A percentile compares a stretch with the other conserved stretches of the same genome.
These are phyloP conservation scores for Astragalus glycyphyllos DNA, from an alignment of 306 rosid species.

Conservation along the genomic window DNA sequence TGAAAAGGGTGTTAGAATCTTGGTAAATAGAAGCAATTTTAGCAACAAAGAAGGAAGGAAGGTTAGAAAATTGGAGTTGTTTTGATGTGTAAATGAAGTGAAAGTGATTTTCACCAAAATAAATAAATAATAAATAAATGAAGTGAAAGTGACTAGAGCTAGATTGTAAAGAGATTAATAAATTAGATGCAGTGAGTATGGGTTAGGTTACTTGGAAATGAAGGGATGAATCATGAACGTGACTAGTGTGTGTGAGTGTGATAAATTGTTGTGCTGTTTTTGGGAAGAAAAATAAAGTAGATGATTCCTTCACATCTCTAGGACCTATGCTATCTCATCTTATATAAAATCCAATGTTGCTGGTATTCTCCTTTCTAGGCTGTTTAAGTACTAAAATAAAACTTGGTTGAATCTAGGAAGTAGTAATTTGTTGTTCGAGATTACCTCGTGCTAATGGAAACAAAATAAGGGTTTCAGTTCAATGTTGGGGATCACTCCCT, in stretches of 20 bases:
- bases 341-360: neutral
- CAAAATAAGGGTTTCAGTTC: too few relatives aligned
- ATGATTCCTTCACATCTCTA: neutral
- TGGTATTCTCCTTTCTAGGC: neutral
- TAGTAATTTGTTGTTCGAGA: neutral
- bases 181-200: neutral
- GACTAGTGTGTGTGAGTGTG: neutral
- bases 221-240: constrained; percentile 24
- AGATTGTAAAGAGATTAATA: too few relatives aligned
- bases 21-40: neutral
- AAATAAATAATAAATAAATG: neutral
- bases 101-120: neutral
- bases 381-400: neutral
- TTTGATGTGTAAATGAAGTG: neutral
- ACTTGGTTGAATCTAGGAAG: neutral
- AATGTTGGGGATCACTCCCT: too few relatives aligned
- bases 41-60: neutral
- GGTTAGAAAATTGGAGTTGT: neutral
- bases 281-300: neutral
- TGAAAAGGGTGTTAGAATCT: neutral
- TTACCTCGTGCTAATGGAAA: too few relatives aligned
- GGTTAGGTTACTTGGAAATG: neutral
- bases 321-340: neutral
- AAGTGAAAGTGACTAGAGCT: neutral
- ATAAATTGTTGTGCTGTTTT: neutral